Evolutionary conservation across 176 grass and related monocot species (phyloP).

Genomic region (Microstegium vimineum): DNA sequence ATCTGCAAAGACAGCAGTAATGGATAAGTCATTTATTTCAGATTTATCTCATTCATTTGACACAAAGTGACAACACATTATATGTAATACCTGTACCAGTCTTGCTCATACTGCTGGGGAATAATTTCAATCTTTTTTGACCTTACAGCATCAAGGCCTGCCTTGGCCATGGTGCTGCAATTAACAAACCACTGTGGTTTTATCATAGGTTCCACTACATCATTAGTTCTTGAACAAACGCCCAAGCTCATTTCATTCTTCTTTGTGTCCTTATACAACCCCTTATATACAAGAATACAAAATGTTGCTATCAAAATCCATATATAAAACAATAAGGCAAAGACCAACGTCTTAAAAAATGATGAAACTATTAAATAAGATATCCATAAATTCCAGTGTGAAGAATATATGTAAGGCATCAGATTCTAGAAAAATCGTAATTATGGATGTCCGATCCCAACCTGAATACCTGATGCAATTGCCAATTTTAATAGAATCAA

Average conservation of each 20-base stretch:
- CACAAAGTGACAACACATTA: background rate
- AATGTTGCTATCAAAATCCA: constrained; percentile 6
- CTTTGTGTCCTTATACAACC: constrained; percentile 70
- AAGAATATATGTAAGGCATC: constrained; percentile 8
- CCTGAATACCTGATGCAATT: background rate
- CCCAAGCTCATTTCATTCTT: constrained; percentile 98
- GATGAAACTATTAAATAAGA: background rate
- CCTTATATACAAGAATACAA: constrained; percentile 44
- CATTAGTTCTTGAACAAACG: constrained; percentile 80
- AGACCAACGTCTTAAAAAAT: background rate
- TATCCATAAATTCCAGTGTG: background rate
- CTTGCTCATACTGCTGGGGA: constrained; percentile 87
- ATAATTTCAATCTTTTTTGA: constrained; percentile 89
- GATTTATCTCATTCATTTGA: background rate
- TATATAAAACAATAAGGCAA: background rate
- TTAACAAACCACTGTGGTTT: constrained; percentile 92
- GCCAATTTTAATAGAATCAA: background rate
- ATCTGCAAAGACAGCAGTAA: constrained; percentile 47
- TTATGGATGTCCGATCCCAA: background rate
- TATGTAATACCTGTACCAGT: constrained; percentile 78
- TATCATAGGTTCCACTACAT: constrained; percentile 84
- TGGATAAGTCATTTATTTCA: background rate
- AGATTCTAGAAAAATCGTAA: background rate
- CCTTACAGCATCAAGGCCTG: constrained; percentile 70
- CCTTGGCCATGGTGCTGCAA: constrained; percentile 77